A percentile compares a stretch with the other conserved stretches of the same genome.
These are phyloP conservation scores for Bombardia bombarda DNA, from an alignment of 495 filamentous ascomycete species.

Conservation along the genomic window DNA sequence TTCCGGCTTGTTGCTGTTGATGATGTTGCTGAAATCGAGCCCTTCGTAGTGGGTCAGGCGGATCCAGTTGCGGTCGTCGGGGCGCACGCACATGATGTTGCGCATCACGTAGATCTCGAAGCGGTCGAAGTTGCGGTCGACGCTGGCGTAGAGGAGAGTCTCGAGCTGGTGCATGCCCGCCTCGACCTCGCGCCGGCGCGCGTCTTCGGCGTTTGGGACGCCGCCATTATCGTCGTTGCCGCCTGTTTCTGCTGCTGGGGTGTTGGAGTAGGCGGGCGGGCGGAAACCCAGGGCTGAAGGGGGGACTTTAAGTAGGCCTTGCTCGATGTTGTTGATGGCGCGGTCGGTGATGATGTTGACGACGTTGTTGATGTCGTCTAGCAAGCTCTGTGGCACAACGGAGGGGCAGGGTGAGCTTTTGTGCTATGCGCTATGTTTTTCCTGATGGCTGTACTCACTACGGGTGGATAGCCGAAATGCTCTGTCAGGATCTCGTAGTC, in stretches of 20 bases:
- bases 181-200: constrained; percentile 71
- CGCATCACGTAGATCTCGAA: constrained; percentile 89
- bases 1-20: too few species aligned
- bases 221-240: constrained; percentile 17
- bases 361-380: constrained; percentile 96
- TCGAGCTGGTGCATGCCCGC: constrained; percentile 88
- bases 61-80: constrained; percentile 68
- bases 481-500: constrained; percentile 81
- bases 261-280: constrained; percentile 15
- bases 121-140: constrained; percentile 95
- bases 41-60: constrained; percentile 77
- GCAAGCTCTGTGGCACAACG: constrained; percentile 62
- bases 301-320: constrained; percentile 61
- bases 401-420: constrained; percentile 3
- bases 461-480: constrained; percentile 88
- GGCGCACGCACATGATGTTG: constrained; percentile 71
- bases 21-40: constrained; percentile 20
- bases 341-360: constrained; percentile 84
- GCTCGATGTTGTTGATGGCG: constrained; percentile 76
- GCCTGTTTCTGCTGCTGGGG: too few species aligned
- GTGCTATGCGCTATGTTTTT: too few species aligned
- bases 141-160: constrained; percentile 84
- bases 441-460: constrained; percentile 69
- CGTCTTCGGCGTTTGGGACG: constrained; percentile 31
- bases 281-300: constrained; percentile 72